Evolutionary conservation across 139 green algal genomes (phyloP), one percentile per base, ranked within the genome.

Genomic region (Chlamydomonas sphaeroides): DNA sequence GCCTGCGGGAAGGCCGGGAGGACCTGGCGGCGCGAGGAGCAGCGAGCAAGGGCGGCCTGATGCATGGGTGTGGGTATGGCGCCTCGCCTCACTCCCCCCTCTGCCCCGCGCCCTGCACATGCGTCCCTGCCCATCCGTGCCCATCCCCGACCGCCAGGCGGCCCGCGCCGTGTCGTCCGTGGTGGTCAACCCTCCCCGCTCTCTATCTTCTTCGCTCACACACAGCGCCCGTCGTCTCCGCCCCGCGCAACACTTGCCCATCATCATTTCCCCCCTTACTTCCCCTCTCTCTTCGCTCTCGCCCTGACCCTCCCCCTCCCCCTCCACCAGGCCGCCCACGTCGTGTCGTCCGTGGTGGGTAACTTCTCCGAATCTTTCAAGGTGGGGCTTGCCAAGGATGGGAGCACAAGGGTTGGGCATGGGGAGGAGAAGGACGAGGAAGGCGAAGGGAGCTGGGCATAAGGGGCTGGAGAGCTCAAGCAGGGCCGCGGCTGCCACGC

Each of bases 301-400:
- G 14, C 45, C 45, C 45, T 21, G 10, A 21, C 45, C 11, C 45
- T 14, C 45, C 45, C 53, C 6, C 17, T 18, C 20, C 23, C 65
- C 33, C 39, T 7, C 66, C 38, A 5, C 10, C 57, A 80, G 74
- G 59, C 74, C 3, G 74, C 59, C 38, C 59, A 70, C 59, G 74
- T 39, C 11, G 59, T 80, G 30, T 45, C 59, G 7, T 45, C 59
- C 5, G 59, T 80, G 33, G 1, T 80, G 2, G 74, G 74, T 41
- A 80, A 69, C 57, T 80, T 80, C 74, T 71, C 59, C 59, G 74
- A 70, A 3, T 61, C 74, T 10, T 1, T 70, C 0, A 68, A 68
- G 72, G 72, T 68, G 33, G 3, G 66, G 30, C 45, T 21, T 14
- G 11, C 10, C 45, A 8, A 6, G 26, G 61, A n/a, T n/a, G n/a